A percentile compares a stretch with the other conserved stretches of the same genome.
phyloP scores from a whole-genome alignment of 768 basidiomycete species.

The Termitomyces sp. region DNA sequence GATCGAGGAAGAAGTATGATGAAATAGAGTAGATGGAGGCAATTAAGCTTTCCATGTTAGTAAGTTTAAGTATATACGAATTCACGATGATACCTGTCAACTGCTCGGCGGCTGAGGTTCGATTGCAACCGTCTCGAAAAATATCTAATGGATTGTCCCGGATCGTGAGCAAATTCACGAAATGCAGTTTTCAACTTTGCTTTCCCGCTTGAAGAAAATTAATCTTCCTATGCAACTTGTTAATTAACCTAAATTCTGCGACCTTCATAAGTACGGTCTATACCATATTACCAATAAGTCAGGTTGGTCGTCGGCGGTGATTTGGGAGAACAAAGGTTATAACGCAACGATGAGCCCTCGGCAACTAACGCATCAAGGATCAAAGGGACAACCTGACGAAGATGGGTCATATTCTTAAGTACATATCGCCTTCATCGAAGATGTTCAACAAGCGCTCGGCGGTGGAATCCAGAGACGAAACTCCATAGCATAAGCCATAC shows the following conservation, averaged over 20 bases:
- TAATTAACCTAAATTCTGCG: neutral
- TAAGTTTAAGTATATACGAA: neutral
- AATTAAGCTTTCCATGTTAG: too few species aligned
- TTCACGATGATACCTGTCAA: neutral
- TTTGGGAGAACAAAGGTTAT: neutral
- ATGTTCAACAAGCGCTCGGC: neutral
- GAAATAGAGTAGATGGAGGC: neutral
- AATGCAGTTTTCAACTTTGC: neutral
- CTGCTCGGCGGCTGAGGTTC: neutral
- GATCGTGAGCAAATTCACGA: neutral
- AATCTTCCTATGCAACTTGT: neutral
- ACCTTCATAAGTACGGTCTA: neutral
- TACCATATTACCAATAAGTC: neutral
- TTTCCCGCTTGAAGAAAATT: neutral
- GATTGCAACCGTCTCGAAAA: neutral
- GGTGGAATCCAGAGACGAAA: neutral
- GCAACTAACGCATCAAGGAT: neutral
- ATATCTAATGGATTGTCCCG: neutral
- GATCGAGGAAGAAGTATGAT: neutral
- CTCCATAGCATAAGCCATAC: neutral
- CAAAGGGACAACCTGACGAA: neutral
- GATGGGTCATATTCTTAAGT: neutral
- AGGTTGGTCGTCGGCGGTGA: neutral
- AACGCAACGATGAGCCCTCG: neutral
- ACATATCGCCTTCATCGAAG: neutral